Base-by-base conservation (phyloP, 2,329 filamentous ascomycete genomes). In the Fusarium euwallaceae region DNA sequence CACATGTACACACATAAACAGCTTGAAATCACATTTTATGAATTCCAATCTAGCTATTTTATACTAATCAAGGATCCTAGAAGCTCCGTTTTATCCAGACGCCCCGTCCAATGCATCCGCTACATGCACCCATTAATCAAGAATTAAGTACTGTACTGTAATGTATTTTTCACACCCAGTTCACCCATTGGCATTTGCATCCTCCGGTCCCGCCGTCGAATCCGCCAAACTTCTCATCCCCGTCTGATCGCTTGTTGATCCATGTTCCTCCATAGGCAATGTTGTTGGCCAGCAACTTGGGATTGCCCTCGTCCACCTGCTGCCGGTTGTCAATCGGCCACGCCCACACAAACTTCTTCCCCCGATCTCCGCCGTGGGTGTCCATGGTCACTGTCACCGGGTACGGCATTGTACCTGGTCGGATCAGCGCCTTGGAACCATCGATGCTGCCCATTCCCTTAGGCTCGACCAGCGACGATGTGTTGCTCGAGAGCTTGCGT, bases 171-270 rank as follows among this genome's bases (percentile, higher is more conserved):
- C 63, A 79, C 17, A 78, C 71, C 82, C 82, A 91, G 69, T 92
- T 92, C 66, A 86, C 84, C 88, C 90, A 92, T 75, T 87, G 84
- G 79, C 91, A 92, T 80, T 83, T 86, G 78, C 91, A 92, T 2
- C 91, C 91, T 17, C 90, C 90, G 1, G 85, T 87, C 41, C 91
- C 91, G 24, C 91, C 91, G 79, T 93, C 91, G 73, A 89, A 88
- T 1, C 91, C 91, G 2, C 91, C 91, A 67, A 89, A 83, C 29
- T 83, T 86, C 12, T 81, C 75, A 70, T 91, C 83, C 1, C 80
- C 82, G 24, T 82, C 81, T 3, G 81, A 83, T 11, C 86, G 82
- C 12, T 83, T 84, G 77, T 92, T 92, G 65, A 92, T 82, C 72
- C 88, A 80, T 7, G 83, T 83, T 3, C 90, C 90, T 4, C 85